Evolutionary conservation across 1,284 basidiomycete genomes (phyloP), one percentile per base, ranked within the genome.

Genomic region (Leccinum griseonigrum): DNA sequence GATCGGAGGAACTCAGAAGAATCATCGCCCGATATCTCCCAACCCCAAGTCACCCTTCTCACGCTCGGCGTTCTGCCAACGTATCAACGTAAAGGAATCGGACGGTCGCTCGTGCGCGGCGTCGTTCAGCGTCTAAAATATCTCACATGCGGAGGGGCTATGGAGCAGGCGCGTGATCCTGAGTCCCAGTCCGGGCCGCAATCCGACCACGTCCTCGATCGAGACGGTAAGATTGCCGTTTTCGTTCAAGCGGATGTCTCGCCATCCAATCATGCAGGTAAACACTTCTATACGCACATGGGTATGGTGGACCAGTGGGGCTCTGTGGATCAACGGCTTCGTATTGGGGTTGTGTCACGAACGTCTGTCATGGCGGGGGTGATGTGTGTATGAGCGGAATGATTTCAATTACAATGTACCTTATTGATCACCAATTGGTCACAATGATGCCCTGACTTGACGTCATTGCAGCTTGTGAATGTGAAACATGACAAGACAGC

Each of bases 31-130:
- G 66, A 66, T 11, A 68, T 68, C 34, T 73, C 77, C 60, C 77
- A 73, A 56, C 71, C 62, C 1, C 64, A 56, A 3, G 53, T 85
- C 16, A 81, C 81, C 63, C 79, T 86, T 68, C 81, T 86, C 60
- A 85, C 85, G 10, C 79, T 86, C 0, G 85, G 84, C n/a, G 83
- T 86, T 18, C 71, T 79, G 16, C 81, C 83, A 5, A 63, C 73
- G 0, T 81, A 78, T 68, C 84, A 76, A 60, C 75, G 82, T 14
- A 73, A 65, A 52, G 82, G 83, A 14, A 74, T 86, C 43, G 85
- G 82, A 5, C 78, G 78, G n/a, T 76, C 74, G 4, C 80, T 86
- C 34, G 73, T 86, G 22, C 73, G 71, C 58, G 71, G 73, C 50
- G 76, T 80, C 22, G 69, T 75, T 10, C 71, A 66, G 16, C 71